Conservation (phyloP, 768 basidiomycete species). For the Botryobasidium botryosum region DNA sequence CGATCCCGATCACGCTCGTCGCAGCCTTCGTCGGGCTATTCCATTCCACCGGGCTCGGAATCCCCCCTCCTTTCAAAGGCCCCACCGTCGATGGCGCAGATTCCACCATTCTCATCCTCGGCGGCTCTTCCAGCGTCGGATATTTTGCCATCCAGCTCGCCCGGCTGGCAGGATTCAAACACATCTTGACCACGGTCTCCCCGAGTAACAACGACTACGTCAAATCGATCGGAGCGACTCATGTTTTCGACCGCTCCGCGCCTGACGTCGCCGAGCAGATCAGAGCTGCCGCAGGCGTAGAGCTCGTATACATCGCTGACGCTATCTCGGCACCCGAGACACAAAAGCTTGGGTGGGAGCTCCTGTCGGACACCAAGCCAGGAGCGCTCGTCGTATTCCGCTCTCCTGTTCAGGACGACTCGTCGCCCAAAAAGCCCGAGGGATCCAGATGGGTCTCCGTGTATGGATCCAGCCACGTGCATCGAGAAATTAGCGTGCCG, state of each 20-base stretch:
- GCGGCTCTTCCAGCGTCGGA: constrained; percentile 6
- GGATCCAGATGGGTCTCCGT: background rate
- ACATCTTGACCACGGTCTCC: constrained; percentile 5
- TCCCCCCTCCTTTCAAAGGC: background rate
- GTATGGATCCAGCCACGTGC: background rate
- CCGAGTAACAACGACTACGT: constrained; percentile 2
- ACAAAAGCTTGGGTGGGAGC: background rate
- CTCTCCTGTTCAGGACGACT: background rate
- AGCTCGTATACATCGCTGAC: background rate
- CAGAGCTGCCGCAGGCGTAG: background rate
- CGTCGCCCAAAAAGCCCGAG: background rate
- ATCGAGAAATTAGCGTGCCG: background rate
- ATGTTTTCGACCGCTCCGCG: constrained; percentile 1
- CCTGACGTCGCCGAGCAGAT: background rate
- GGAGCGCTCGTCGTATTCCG: background rate
- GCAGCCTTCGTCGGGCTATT: constrained; percentile 5
- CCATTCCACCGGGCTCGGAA: constrained; percentile 3
- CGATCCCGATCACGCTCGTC: background rate
- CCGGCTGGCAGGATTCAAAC: constrained; percentile 7
- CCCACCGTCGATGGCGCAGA: background rate
- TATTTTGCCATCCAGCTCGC: constrained; percentile 9
- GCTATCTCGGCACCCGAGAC: background rate
- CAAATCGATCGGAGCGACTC: constrained; percentile 8
- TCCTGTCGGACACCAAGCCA: background rate
- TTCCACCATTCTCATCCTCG: constrained; percentile 4